Evolutionary conservation across 495 filamentous ascomycete genomes (phyloP).

Genomic region (Platismatia glauca): DNA sequence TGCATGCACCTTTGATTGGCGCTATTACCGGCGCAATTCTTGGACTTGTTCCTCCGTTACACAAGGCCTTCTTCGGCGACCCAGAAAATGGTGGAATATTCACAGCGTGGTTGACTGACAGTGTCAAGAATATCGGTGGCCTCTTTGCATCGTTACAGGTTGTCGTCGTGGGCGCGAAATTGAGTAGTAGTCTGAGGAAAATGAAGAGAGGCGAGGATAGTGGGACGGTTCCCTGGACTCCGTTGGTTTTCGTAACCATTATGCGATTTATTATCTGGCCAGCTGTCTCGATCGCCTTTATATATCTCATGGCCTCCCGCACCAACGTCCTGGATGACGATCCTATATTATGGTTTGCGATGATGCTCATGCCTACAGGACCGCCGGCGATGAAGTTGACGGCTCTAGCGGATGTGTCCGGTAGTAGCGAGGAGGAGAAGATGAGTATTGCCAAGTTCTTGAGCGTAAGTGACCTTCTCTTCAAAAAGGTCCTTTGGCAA

Average conservation of each 20-base stretch:
- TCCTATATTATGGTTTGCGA: conserved; percentile 65
- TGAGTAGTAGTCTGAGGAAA: conserved; percentile 44
- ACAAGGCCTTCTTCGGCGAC: conserved; percentile 56
- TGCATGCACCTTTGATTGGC: conserved; percentile 61
- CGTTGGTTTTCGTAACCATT: conserved; percentile 46
- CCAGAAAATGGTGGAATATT: conserved; percentile 59
- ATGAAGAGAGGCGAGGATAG: conserved; percentile 42
- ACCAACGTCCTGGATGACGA: conserved; percentile 50
- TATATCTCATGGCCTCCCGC: conserved; percentile 53
- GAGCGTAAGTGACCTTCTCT: conserved; percentile 39
- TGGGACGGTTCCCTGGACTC: conserved; percentile 42
- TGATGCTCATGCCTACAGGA: conserved; percentile 72
- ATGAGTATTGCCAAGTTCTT: conserved; percentile 63
- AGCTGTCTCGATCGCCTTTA: conserved; percentile 45
- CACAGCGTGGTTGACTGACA: conserved; percentile 61
- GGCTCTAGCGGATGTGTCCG: conserved; percentile 56
- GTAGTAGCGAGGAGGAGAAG: conserved; percentile 49
- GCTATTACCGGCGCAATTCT: conserved; percentile 52
- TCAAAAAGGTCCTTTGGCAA: neutral
- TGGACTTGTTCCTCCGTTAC: conserved; percentile 54
- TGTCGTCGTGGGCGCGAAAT: conserved; percentile 61
- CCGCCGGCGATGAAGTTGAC: conserved; percentile 63
- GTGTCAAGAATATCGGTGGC: conserved; percentile 55
- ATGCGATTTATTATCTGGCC: conserved; percentile 63
- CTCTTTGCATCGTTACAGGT: conserved; percentile 67